Percentiles rank a stretch among this genome's conserved stretches.
These are phyloP conservation scores for Scheffersomyces illinoinensis DNA, from an alignment of 1,139 yeast genomes.

Conservation along the genomic window DNA sequence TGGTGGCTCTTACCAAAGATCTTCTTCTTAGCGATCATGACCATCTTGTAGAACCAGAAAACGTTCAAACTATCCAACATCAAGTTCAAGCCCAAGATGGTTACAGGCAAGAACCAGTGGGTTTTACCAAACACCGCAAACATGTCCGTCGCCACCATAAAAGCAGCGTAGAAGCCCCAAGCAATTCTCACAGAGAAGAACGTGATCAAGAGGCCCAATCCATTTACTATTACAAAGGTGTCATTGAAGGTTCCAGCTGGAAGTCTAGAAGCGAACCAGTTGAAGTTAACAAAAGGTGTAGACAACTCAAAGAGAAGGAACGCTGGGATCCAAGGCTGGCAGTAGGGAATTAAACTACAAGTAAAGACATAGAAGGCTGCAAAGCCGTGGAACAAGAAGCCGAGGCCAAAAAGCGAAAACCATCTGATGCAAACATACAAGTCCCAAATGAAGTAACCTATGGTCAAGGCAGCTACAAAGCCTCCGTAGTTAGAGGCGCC, in stretches of 20 bases:
- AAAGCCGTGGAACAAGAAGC: constrained; percentile 83
- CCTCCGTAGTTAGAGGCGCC: constrained; percentile 76
- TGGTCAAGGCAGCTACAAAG: constrained; percentile 67
- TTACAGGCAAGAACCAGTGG: constrained; percentile 31
- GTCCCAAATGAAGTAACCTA: constrained; percentile 96
- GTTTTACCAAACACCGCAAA: constrained; percentile 33
- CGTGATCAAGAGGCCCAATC: constrained; percentile 61
- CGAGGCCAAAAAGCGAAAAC: constrained; percentile 70
- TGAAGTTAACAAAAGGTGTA: constrained; percentile 88
- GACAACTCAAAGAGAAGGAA: constrained; percentile 87
- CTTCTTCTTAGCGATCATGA: constrained; percentile 63
- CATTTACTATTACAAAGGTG: constrained; percentile 61
- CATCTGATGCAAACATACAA: constrained; percentile 61
- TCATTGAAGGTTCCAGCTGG: constrained; percentile 59
- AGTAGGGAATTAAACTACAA: constrained; percentile 50
- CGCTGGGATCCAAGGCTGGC: constrained; percentile 77
- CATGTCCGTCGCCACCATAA: constrained; percentile 54
- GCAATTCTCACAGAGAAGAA: constrained; percentile 79
- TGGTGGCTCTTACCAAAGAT: constrained; percentile 4
- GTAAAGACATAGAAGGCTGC: constrained; percentile 77
- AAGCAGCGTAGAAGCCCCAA: constrained; percentile 85
- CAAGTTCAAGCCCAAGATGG: constrained; percentile 62
- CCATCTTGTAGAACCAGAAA: constrained; percentile 84
- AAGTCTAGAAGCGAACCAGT: constrained; percentile 84
- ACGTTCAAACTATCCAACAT: constrained; percentile 69